phyloP scores from a whole-genome alignment of 1,139 yeast genomes.

The Suhomyces choctaworum region DNA sequence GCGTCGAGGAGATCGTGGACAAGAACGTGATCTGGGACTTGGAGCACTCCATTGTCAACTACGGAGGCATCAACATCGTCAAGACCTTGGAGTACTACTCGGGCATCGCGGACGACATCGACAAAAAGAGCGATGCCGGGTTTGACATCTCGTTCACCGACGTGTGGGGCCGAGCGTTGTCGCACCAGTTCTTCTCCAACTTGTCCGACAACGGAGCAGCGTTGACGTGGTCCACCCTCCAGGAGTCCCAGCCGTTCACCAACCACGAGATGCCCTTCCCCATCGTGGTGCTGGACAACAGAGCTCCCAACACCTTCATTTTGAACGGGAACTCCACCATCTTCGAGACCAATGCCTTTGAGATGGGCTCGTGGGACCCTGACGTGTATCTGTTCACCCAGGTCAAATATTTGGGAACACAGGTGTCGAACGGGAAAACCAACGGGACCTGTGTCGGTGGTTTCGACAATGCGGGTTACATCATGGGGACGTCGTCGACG shows the following conservation, averaged over 20 bases:
- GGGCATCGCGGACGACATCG: slow-evolving; percentile 51
- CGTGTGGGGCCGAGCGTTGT: slow-evolving; percentile 87
- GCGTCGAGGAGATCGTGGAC: slow-evolving; percentile 58
- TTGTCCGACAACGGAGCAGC: slow-evolving; percentile 59
- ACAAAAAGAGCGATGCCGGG: slow-evolving; percentile 71
- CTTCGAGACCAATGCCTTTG: slow-evolving; percentile 79
- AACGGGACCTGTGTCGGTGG: slow-evolving; percentile 32
- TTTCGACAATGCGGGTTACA: slow-evolving; percentile 46
- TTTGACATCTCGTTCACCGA: slow-evolving; percentile 80
- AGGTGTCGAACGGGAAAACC: slow-evolving; percentile 54
- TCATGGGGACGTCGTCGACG: slow-evolving; percentile 49
- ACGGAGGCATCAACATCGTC: slow-evolving; percentile 70
- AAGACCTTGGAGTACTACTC: slow-evolving; percentile 58
- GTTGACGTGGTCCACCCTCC: slow-evolving; percentile 64
- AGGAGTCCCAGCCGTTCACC: slow-evolving; percentile 52
- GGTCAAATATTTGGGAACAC: slow-evolving; percentile 71
- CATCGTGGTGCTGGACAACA: slow-evolving; percentile 73
- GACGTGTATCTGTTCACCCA: slow-evolving; percentile 66
- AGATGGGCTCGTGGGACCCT: slow-evolving; percentile 90
- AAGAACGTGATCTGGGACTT: slow-evolving; percentile 68
- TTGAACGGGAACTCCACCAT: slow-evolving; percentile 68
- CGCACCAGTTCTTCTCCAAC: slow-evolving; percentile 70
- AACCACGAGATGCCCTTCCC: slow-evolving; percentile 80
- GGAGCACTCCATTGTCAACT: slow-evolving; percentile 57
- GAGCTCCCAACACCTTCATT: slow-evolving; percentile 64